Percentiles rank a stretch among this genome's conserved stretches.
Evolutionary conservation across 2,329 filamentous ascomycete species (phyloP).

Genomic region (Passalora sequoiae): DNA sequence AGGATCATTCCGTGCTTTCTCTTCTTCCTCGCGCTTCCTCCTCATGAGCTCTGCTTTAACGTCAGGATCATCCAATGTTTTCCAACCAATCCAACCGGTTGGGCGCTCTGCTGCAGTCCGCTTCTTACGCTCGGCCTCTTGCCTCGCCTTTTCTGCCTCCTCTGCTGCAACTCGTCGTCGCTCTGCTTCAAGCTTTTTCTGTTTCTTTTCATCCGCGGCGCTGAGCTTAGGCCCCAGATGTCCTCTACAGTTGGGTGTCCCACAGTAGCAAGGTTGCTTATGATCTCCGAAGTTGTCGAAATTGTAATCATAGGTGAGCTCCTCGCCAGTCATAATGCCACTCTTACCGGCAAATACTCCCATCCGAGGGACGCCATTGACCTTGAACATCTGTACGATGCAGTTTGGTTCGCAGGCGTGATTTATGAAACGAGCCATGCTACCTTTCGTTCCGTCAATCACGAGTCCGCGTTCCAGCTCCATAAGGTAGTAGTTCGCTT

Average conservation of each 20-base stretch:
- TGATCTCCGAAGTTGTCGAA: constrained; percentile 48
- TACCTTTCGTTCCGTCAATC: constrained; percentile 92
- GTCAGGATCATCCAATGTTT: constrained; percentile 28
- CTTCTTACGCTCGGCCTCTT: constrained; percentile 30
- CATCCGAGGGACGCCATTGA: constrained; percentile 89
- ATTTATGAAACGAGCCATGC: constrained; percentile 95
- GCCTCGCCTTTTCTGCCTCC: constrained; percentile 25
- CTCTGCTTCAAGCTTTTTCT: constrained; percentile 26
- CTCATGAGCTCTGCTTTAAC: constrained; percentile 25
- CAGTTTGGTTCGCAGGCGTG: constrained; percentile 96
- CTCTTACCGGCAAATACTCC: constrained; percentile 87
- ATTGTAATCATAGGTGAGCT: constrained; percentile 90
- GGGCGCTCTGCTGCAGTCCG: constrained; percentile 25
- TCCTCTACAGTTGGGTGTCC: constrained; percentile 56
- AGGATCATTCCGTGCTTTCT: constrained; percentile 26
- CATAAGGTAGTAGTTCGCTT: constrained; percentile 98
- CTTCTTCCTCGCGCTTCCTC: constrained; percentile 28
- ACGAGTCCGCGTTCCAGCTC: constrained; percentile 98
- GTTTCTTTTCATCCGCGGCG: constrained; percentile 29
- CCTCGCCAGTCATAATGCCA: constrained; percentile 89
- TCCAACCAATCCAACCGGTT: constrained; percentile 30
- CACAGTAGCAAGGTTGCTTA: constrained; percentile 57
- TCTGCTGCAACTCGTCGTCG: constrained; percentile 23
- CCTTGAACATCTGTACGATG: constrained; percentile 78
- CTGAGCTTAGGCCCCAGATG: constrained; percentile 43